Percentiles rank a stretch among this genome's conserved stretches.
phyloP scores from a whole-genome alignment of 225 moss, liverwort and hornwort genomes.

The Lunularia cruciata region DNA sequence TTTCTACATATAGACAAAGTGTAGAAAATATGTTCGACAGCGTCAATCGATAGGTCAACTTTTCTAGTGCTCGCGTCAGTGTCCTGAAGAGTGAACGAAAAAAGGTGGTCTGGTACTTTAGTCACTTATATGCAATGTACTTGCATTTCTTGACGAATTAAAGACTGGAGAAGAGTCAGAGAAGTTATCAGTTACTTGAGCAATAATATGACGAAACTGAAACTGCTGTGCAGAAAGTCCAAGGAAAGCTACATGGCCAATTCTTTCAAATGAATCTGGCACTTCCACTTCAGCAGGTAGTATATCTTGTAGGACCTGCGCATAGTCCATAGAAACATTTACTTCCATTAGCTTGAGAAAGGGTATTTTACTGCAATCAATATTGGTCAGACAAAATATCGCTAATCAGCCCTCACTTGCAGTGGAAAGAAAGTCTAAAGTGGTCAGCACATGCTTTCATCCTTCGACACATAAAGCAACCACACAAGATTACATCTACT shows the following conservation, averaged over 20 bases:
- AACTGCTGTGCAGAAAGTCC: slow-evolving; percentile 68
- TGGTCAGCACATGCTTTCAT: not conserved
- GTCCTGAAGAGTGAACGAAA: not conserved
- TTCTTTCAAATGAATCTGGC: slow-evolving; percentile 61
- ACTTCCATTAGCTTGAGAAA: not conserved
- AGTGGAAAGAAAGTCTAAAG: not conserved
- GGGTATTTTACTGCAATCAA: not conserved
- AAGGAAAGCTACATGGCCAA: slow-evolving; percentile 86
- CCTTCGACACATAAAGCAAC: not conserved
- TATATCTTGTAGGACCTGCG: slow-evolving; percentile 67
- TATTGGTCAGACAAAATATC: not conserved
- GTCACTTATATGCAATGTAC: too few species aligned
- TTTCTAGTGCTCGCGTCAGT: too few species aligned
- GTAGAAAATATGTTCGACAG: too few species aligned
- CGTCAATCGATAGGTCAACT: too few species aligned
- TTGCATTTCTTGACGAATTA: too few species aligned
- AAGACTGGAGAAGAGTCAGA: too few species aligned
- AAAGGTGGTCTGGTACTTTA: too few species aligned
- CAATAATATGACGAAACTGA: slow-evolving; percentile 76
- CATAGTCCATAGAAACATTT: too few species aligned
- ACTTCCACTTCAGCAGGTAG: slow-evolving; percentile 61
- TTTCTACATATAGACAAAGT: too few species aligned
- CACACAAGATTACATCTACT: not conserved
- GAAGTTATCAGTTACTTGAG: too few species aligned
- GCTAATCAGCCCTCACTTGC: not conserved